These are phyloP conservation scores for Penicillium angulare DNA, from an alignment of 495 filamentous ascomycete genomes.

Conservation along the genomic window DNA sequence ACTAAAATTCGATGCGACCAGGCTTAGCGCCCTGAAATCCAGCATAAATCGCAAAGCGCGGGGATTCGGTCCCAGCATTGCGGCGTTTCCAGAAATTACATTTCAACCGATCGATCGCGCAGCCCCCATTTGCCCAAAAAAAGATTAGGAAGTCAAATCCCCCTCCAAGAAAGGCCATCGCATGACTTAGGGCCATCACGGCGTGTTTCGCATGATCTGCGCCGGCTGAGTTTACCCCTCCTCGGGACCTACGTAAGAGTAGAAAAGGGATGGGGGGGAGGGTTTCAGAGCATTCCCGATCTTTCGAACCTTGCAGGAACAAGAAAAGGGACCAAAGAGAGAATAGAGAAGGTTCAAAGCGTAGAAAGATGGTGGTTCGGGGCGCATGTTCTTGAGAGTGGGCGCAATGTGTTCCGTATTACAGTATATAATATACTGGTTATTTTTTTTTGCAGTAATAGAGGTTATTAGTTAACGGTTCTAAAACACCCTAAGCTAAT, in stretches of 20 bases:
- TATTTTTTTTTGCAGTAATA: too few relatives aligned
- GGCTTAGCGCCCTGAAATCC: not conserved
- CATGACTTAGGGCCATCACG: constrained; percentile 22
- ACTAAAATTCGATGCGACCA: constrained; percentile 12
- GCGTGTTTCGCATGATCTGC: constrained; percentile 32
- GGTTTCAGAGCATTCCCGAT: constrained; percentile 15
- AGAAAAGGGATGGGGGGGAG: constrained; percentile 9
- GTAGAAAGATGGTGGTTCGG: not conserved
- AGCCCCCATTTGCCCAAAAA: constrained; percentile 3
- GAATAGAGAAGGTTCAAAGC: not conserved
- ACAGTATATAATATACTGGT: too few relatives aligned
- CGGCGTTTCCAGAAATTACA: not conserved
- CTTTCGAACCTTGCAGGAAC: constrained; percentile 5
- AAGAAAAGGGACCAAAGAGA: not conserved
- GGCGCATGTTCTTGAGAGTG: too few relatives aligned
- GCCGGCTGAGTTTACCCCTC: constrained; percentile 28
- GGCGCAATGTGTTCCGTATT: too few relatives aligned
- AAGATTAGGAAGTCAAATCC: constrained; percentile 1
- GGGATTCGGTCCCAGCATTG: not conserved
- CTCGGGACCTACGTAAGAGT: constrained; percentile 26
- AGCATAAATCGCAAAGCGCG: not conserved
- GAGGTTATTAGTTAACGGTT: too few relatives aligned
- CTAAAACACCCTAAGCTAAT: too few relatives aligned
- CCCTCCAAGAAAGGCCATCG: constrained; percentile 9
- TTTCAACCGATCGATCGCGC: not conserved